Evolutionary conservation across 75 land plant species (phyloP), one percentile per base, ranked within the genome.

Genomic region (Azolla pinnata): DNA sequence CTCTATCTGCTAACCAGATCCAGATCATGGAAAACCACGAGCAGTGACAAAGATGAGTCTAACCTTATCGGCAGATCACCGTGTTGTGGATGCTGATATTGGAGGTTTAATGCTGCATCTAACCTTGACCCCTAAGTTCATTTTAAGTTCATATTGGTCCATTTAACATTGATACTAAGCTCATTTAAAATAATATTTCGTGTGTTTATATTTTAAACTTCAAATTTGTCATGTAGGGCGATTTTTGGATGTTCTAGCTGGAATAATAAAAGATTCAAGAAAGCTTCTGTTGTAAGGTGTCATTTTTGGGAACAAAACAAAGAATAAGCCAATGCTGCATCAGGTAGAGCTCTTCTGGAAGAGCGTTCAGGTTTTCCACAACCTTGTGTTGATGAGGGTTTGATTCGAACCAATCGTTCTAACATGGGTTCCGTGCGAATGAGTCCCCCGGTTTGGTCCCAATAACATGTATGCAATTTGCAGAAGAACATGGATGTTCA

Each of bases 51-150:
- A 83, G 67, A 86, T 90, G 85, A 75, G 56, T 45, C 64, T 90
- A 2, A 86, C 87, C 33, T 67, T 95, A 59, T 95, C 99, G 16
- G 96, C 83, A 48, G 99, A 95, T 59, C 75, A 83, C 60, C 82
- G 99, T 48, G 91, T 95, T 48, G 81, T 74, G 71, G 87, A 95
- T 62, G 83, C 79, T 29, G 67, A 73, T 35, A 63, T 88, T 47
- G 92, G 75, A 88, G 86, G 97, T 90, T 67, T 21, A 69, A 33
- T 25, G 31, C 4, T 67, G 12, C 44, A 40, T 54, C 59, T 33
- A 19, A 1, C 25, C n/a, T n/a, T n/a, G n/a, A n/a, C n/a, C n/a
- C n/a, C n/a, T n/a, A n/a, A n/a, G n/a, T n/a, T n/a, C n/a, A n/a
- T n/a, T n/a, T n/a, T n/a, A n/a, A n/a, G n/a, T n/a, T n/a, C n/a